phyloP scores from a whole-genome alignment of 1,284 basidiomycete species.

The Takashimella tepidaria region DNA sequence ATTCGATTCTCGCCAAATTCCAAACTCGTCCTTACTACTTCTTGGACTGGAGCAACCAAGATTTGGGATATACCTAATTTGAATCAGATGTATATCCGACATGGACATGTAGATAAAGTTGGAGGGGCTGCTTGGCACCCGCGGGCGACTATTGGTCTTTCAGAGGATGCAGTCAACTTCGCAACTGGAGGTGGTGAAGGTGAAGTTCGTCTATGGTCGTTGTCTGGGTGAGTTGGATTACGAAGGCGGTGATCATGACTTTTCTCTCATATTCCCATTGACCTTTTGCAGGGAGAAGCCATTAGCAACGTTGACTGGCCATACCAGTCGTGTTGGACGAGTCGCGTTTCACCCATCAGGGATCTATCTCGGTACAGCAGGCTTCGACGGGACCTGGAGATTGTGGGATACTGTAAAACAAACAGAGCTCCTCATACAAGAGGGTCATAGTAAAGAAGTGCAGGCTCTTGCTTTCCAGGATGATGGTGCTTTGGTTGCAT shows the following conservation, averaged over 20 bases:
- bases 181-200: conserved; percentile 87
- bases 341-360: conserved; percentile 96
- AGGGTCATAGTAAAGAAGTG: conserved; percentile 96
- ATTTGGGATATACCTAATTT: conserved; percentile 91
- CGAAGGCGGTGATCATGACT: too few species aligned
- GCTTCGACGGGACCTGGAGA: conserved; percentile 98
- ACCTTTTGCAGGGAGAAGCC: conserved; percentile 61
- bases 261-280: too few species aligned
- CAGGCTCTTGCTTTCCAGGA: conserved; percentile 92
- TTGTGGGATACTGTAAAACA: conserved; percentile 85
- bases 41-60: conserved; percentile 93
- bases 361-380: conserved; percentile 84
- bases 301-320: conserved; percentile 75
- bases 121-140: conserved; percentile 99
- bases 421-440: conserved; percentile 81
- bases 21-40: conserved; percentile 79
- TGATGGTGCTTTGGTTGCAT: conserved; percentile 87
- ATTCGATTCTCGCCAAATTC: conserved; percentile 93
- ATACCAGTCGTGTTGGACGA: conserved; percentile 83
- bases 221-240: conserved; percentile 61
- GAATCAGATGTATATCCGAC: conserved; percentile 64
- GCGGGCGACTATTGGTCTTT: conserved; percentile 74
- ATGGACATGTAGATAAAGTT: conserved; percentile 83
- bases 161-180: conserved; percentile 67
- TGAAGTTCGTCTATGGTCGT: conserved; percentile 80